Evolutionary conservation across 1,284 basidiomycete species (phyloP), one percentile per base, ranked within the genome.

Genomic region (Cutaneotrichosporon arboriforme): DNA sequence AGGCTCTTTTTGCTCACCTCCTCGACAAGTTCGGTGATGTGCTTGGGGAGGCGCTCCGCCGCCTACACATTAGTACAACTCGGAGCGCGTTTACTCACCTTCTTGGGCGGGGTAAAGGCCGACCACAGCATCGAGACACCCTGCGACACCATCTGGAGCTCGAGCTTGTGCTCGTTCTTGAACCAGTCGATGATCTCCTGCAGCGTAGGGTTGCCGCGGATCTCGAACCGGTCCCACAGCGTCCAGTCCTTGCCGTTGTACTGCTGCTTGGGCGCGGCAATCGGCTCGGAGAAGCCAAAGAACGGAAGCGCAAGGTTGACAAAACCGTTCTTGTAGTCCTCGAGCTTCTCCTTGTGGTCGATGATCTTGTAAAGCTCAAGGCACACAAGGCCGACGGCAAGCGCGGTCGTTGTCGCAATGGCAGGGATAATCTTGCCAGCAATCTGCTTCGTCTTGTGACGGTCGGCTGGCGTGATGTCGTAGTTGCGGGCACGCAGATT

Each of bases 361-460:
- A 99, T 92, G 72, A 98, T 81, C 90, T 97, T 97, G 82, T 96
- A 98, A 47, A 99, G 81, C 77, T 99, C 96, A 53, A 99, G 75
- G 75, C 93, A 97, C 43, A 97, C 92, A 51, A 99, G 77, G 23
- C 96, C 96, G 26, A 92, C 92, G 31, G 96, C 90, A 41, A 97
- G 82, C 15, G 92, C 87, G 1, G 97, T 98, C 1, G 96, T 98
- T 1, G 97, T 99, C 20, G 96, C 96, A 67, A 99, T 98, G 15
- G 96, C 96, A 49, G 96, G 96, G 62, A 99, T 99, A 67, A 99
- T 99, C 81, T 98, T 98, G 53, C 96, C 96, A 4, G 96, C 97
- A 68, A 99, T 97, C 72, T 96, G 89, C 80, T 99, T 99, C 39
- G 94, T 98, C 58, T 87, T 84, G 77, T 98, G 93, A 53, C 86